Evolutionary conservation across 2,329 filamentous ascomycete genomes (phyloP).

Genomic region (Curvularia lunata): DNA sequence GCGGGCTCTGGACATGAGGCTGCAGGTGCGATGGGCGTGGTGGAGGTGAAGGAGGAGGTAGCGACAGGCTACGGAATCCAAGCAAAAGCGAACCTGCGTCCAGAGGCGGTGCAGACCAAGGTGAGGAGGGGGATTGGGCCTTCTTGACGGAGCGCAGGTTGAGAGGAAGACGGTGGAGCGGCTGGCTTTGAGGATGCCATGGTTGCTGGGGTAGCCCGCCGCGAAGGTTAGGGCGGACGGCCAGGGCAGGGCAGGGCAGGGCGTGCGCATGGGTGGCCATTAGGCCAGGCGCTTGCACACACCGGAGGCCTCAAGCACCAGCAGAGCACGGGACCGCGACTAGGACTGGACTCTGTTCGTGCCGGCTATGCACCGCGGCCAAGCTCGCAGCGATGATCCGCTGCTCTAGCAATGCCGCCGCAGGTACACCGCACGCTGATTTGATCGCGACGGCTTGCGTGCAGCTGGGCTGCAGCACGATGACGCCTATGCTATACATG

Average conservation of each 20-base stretch:
- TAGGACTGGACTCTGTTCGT: constrained; percentile 24
- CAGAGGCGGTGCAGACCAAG: constrained; percentile 29
- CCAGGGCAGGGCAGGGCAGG: constrained; percentile 16
- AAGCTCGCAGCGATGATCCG: constrained; percentile 30
- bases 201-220: constrained; percentile 35
- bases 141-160: constrained; percentile 51
- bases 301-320: constrained; percentile 25
- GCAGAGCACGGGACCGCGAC: constrained; percentile 13
- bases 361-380: constrained; percentile 27
- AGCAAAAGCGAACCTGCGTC: constrained; percentile 32
- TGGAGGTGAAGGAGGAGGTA: constrained; percentile 23
- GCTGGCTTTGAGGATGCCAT: constrained; percentile 47
- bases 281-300: constrained; percentile 35
- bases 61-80: constrained; percentile 38
- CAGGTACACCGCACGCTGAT: constrained; percentile 23
- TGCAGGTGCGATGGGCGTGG: constrained; percentile 24
- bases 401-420: constrained; percentile 21
- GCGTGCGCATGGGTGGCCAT: constrained; percentile 3
- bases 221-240: constrained; percentile 35
- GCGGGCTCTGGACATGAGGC: constrained; percentile 33
- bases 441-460: constrained; percentile 19
- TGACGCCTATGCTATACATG: background rate
- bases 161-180: constrained; percentile 39
- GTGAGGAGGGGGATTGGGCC: constrained; percentile 35
- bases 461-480: constrained; percentile 18